Base-by-base conservation (phyloP, 129 eudicot species). In the Escallonia herrerae region DNA sequence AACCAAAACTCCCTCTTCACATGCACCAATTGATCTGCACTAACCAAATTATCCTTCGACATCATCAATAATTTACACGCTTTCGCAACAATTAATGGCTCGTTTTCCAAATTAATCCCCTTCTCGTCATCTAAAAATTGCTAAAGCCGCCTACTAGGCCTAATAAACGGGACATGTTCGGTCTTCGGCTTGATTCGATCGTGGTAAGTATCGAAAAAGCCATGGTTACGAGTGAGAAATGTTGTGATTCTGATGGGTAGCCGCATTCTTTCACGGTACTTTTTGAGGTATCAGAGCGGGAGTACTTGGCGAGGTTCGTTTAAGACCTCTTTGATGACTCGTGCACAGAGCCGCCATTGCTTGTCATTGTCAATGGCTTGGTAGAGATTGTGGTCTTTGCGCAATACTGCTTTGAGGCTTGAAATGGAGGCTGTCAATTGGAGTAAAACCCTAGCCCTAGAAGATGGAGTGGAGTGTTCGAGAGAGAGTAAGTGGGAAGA, bases 1-100 rank as follows among this genome's bases (percentile, higher is more conserved):
- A 90, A 90, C 62, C 97, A 87, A 42, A 90, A 86, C 43, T 84
- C 95, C 58, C 93, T 62, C 80, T 84, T 90, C 66, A 90, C 91
- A 75, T 86, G 87, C 5, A 81, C 73, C 68, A 86, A 67, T 63
- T 86, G 86, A 72, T 82, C 87, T 0, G 75, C 82, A 15, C 83
- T 87, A 68, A 87, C 65, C 2, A 86, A 83, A 73, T 72, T 86
- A 62, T 83, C 51, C 62, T 84, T 90, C 5, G 95, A 59, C 93
- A 90, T 87, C 97, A 84, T 83, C 79, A 90, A 81, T 68, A 90
- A 66, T 49, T 86, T 90, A 76, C 93, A 87, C 66, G 84, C 41
- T 60, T 87, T 90, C 6, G 68, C 77, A 52, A 86, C 91, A 15
- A 86, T 65, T 58, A 83, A 71, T 43, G 59, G 59, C 56, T 90